Conservation (phyloP, 192 early-diverging fungal species). For the Linnemannia exigua region DNA sequence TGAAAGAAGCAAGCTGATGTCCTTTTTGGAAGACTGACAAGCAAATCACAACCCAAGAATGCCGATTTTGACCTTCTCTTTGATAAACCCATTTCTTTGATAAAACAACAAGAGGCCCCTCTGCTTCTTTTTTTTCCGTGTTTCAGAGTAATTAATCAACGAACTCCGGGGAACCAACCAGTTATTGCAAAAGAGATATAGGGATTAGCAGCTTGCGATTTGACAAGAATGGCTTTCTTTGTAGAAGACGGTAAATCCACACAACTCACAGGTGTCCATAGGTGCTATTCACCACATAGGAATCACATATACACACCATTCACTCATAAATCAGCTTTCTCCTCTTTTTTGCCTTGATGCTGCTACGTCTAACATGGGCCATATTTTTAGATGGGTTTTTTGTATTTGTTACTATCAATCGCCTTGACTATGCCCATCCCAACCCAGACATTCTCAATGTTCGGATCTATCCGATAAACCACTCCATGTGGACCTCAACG, state of each 20-base stretch:
- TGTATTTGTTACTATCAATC: no score
- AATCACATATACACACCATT: background rate
- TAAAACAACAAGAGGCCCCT: background rate
- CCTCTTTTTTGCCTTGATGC: background rate
- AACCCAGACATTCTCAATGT: background rate
- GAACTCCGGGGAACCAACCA: background rate
- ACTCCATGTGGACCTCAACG: background rate
- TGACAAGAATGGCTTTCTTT: background rate
- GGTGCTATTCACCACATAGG: background rate
- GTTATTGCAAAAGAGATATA: background rate
- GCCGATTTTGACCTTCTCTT: background rate
- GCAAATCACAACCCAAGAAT: no score
- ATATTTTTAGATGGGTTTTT: constrained; percentile 3
- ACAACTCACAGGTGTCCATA: no score
- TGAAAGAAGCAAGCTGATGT: background rate
- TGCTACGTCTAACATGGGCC: background rate
- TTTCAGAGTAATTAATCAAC: background rate
- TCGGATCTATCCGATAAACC: background rate
- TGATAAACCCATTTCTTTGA: background rate
- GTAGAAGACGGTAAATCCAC: background rate
- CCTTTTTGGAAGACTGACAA: background rate
- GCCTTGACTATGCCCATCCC: background rate
- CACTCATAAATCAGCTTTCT: background rate
- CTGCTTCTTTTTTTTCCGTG: background rate
- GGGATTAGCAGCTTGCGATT: no score